phyloP scores from a whole-genome alignment of 2,329 filamentous ascomycete genomes.

The Diaporthe capsici region DNA sequence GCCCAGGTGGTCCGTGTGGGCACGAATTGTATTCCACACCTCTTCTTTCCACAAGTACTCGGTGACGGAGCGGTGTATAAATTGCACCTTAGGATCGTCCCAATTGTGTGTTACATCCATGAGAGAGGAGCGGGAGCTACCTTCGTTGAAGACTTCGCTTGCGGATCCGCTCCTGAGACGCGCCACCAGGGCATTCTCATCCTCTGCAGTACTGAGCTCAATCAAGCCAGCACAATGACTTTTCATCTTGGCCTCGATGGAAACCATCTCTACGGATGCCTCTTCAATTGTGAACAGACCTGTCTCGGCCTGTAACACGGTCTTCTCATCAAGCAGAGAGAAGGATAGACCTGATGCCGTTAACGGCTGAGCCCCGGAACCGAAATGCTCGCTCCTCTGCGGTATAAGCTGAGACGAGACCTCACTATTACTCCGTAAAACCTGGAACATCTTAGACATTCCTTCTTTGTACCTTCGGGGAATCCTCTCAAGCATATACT shows the following conservation, averaged over 20 bases:
- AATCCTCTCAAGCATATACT: not conserved
- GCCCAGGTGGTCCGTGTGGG: accelerated
- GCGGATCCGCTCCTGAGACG: no score
- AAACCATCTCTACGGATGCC: not conserved
- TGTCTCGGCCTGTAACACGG: not conserved
- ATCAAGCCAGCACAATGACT: not conserved
- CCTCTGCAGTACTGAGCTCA: no score
- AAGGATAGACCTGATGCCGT: not conserved
- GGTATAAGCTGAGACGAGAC: no score
- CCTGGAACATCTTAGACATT: not conserved
- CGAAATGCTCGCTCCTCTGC: no score
- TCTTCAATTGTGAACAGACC: not conserved
- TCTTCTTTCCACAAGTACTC: not conserved
- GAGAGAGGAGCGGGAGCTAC: not conserved
- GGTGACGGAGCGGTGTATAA: not conserved
- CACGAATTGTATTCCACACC: not conserved
- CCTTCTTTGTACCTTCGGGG: not conserved
- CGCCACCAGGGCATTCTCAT: no score
- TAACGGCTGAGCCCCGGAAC: no score
- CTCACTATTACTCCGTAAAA: not conserved
- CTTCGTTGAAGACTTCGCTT: no score
- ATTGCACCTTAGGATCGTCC: not conserved
- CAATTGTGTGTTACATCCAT: not conserved
- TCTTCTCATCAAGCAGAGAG: not conserved
- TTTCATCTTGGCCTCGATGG: not conserved